Evolutionary conservation across 2,329 filamentous ascomycete genomes (phyloP), one percentile per base, ranked within the genome.

Genomic region (Pestalotiopsis sp.): DNA sequence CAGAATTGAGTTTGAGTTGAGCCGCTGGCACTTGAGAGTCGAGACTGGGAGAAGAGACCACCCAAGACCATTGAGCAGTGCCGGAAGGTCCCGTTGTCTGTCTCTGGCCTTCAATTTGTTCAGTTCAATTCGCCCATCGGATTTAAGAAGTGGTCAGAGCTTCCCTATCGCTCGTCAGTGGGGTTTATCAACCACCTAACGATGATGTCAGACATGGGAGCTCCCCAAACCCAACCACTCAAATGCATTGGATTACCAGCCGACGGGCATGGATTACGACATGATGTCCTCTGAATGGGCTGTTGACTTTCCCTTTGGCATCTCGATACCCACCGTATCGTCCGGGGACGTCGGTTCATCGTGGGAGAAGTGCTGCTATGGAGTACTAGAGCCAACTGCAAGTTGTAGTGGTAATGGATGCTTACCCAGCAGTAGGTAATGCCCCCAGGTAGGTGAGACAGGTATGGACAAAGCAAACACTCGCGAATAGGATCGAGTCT

Each of bases 201-300:
- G 39, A 64, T 64, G 61, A 64, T 64, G 61, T 64, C 61, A 64
- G 38, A 25, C 13, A 25, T 23, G 39, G 61, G 36, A 64, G 61
- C 13, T 49, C 61, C 61, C 61, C 39, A 5, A 25, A 27, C 9
- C 23, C 63, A 38, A 57, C 63, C 63, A 66, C 45, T 66, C 17
- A 45, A 45, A 66, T 25, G 63, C 63, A 58, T 31, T 36, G 36
- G 63, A 66, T 66, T 66, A 66, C 63, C 17, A 66, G 41, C 20
- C 31, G 45, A 66, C 23, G 17, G 39, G 17, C 41, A 66, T 66
- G 63, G 45, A 66, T 66, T 66, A 66, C 63, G 63, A 66, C 63
- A 66, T 20, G 41, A 66, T 23, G n/a, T 66, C 23, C 20, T 20
- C 36, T 52, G n/a, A 49, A 45, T 45, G 61, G 61, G 61, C 61